phyloP scores from a whole-genome alignment of 2,329 filamentous ascomycete genomes.

The Fusarium nelsonii region DNA sequence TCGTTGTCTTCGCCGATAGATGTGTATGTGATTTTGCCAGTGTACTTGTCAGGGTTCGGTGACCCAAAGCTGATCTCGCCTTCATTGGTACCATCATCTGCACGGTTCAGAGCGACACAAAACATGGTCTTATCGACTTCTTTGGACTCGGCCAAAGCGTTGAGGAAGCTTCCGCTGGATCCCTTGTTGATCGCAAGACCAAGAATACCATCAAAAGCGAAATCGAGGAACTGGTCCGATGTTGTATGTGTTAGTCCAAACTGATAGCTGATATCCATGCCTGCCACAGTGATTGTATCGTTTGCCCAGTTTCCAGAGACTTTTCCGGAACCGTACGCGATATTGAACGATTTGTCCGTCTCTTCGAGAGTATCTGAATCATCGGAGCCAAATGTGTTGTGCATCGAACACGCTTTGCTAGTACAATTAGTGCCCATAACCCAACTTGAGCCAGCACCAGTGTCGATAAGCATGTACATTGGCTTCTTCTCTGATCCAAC shows the following conservation, averaged over 20 bases:
- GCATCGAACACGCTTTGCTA: slow-evolving; percentile 73
- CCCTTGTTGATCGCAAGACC: slow-evolving; percentile 76
- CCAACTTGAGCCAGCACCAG: slow-evolving; percentile 81
- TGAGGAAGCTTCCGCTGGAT: slow-evolving; percentile 74
- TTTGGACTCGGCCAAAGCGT: slow-evolving; percentile 68
- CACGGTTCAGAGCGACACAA: slow-evolving; percentile 77
- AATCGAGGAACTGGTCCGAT: slow-evolving; percentile 79
- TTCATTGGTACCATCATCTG: slow-evolving; percentile 72
- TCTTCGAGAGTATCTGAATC: slow-evolving; percentile 74
- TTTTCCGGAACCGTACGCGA: slow-evolving; percentile 82
- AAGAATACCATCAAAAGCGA: slow-evolving; percentile 89
- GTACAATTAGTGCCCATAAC: slow-evolving; percentile 80
- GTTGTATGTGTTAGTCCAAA: slow-evolving; percentile 81
- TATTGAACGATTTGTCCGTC: slow-evolving; percentile 67
- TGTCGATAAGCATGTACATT: slow-evolving; percentile 74
- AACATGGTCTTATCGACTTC: slow-evolving; percentile 74
- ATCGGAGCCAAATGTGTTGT: slow-evolving; percentile 75
- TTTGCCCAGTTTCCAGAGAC: slow-evolving; percentile 75
- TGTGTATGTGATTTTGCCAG: slow-evolving; percentile 76
- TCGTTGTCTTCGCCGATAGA: slow-evolving; percentile 65
- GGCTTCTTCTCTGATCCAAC: slow-evolving; percentile 67
- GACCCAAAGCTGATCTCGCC: slow-evolving; percentile 84
- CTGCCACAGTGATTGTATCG: slow-evolving; percentile 76
- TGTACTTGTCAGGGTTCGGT: slow-evolving; percentile 74
- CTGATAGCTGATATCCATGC: slow-evolving; percentile 71